Evolutionary conservation across 2,329 filamentous ascomycete genomes (phyloP).

Genomic region (Byssoonygena ceratinophila): DNA sequence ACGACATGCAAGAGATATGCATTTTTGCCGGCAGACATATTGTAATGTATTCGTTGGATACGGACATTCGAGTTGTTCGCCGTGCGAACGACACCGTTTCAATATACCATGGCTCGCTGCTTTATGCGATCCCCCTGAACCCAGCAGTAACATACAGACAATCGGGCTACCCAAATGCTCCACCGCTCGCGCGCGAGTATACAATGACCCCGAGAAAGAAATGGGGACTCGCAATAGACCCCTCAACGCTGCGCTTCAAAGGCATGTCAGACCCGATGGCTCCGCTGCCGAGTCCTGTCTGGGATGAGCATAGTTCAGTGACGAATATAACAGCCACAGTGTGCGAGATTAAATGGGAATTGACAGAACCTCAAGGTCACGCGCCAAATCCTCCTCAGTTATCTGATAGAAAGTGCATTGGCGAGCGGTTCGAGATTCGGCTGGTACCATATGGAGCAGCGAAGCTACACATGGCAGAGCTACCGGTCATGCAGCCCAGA

Average conservation of each 20-base stretch:
- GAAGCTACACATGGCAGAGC: constrained; percentile 40
- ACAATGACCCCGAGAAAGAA: constrained; percentile 26
- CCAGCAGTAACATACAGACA: constrained; percentile 22
- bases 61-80: constrained; percentile 25
- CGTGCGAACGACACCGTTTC: constrained; percentile 37
- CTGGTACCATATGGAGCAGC: constrained; percentile 40
- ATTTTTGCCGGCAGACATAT: constrained; percentile 27
- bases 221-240: constrained; percentile 27
- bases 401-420: constrained; percentile 27
- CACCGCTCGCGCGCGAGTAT: constrained; percentile 27
- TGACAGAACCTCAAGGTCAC: constrained; percentile 23
- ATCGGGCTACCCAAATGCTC: constrained; percentile 23
- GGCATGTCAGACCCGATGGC: constrained; percentile 14
- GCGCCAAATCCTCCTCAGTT: constrained; percentile 28
- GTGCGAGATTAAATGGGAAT: constrained; percentile 34
- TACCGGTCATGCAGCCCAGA: constrained; percentile 25
- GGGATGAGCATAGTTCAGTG: constrained; percentile 16
- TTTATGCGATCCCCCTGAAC: constrained; percentile 36
- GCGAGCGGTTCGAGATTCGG: constrained; percentile 27
- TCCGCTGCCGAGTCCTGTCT: constrained; percentile 17
- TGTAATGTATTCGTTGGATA: constrained; percentile 28
- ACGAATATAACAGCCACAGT: constrained; percentile 19
- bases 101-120: constrained; percentile 37
- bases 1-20: constrained; percentile 31
- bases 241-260: constrained; percentile 28